phyloP scores from a whole-genome alignment of 768 basidiomycete species.

The Cyclocybe aegerita region DNA sequence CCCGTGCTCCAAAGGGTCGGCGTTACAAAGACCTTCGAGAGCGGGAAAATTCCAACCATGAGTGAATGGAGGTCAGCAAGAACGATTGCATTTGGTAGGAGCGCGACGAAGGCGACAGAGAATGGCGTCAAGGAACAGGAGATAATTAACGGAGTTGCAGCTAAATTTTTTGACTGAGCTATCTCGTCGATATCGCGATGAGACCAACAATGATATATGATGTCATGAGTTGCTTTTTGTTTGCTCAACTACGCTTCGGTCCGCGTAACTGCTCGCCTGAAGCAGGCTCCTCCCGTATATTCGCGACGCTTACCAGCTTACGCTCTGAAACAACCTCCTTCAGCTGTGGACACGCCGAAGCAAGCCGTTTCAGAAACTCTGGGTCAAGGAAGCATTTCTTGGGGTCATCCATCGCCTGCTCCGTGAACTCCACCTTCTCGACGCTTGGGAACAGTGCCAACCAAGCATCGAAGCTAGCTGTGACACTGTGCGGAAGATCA shows the following conservation, averaged over 20 bases:
- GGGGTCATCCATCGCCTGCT: background rate
- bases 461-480: background rate
- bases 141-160: constrained; percentile 50
- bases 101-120: constrained; percentile 36
- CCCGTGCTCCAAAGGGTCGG: constrained; percentile 48
- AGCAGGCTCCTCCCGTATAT: too few species aligned
- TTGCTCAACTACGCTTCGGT: too few species aligned
- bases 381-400: background rate
- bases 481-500: background rate
- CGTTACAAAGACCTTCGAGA: constrained; percentile 34
- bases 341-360: background rate
- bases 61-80: constrained; percentile 51
- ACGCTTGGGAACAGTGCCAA: constrained; percentile 5
- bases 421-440: constrained; percentile 2
- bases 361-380: constrained; percentile 2
- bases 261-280: too few species aligned
- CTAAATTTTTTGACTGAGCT: constrained; percentile 56
- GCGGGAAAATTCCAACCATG: constrained; percentile 47
- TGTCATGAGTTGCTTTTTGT: too few species aligned
- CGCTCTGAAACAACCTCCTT: too few species aligned
- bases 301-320: too few species aligned
- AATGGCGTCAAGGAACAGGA: constrained; percentile 50
- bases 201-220: too few species aligned
- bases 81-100: constrained; percentile 52
- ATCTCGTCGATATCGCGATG: too few species aligned